A percentile compares a stretch with the other conserved stretches of the same genome.
phyloP scores from a whole-genome alignment of 495 filamentous ascomycete species.

The Articulospora tetracladia region DNA sequence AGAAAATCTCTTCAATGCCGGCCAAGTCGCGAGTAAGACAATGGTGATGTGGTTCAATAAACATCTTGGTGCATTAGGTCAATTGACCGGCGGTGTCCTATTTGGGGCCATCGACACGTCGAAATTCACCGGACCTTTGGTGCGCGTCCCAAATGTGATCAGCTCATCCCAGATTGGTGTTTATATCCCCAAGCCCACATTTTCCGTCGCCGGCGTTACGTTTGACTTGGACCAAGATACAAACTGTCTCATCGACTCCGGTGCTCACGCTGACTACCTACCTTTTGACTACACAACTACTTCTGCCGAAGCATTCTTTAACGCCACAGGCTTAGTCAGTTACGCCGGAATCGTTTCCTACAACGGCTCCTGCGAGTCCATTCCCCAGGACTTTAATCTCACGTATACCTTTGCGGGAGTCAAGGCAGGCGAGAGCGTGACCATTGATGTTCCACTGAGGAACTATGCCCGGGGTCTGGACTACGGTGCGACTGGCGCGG shows the following conservation, averaged over 20 bases:
- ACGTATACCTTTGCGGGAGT: background rate
- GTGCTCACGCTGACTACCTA: constrained; percentile 3
- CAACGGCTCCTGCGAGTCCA: constrained; percentile 4
- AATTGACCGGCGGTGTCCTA: background rate
- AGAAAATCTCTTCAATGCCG: background rate
- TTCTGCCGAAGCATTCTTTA: background rate
- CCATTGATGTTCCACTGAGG: constrained; percentile 4
- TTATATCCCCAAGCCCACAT: background rate
- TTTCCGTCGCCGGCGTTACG: background rate
- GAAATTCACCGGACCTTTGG: background rate
- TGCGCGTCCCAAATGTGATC: background rate
- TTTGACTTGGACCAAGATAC: background rate
- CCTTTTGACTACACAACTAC: background rate
- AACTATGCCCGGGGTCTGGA: constrained; percentile 1
- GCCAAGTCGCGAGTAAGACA: background rate
- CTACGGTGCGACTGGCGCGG: background rate
- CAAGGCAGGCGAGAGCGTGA: background rate
- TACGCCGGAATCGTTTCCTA: background rate
- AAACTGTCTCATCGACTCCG: constrained; percentile 5
- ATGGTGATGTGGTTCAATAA: constrained; percentile 7
- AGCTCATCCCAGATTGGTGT: background rate
- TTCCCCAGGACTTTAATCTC: background rate
- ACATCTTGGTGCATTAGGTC: background rate
- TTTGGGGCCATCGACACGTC: constrained; percentile 7
- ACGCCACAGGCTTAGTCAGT: background rate